Evolutionary conservation across 768 basidiomycete species (phyloP).

Genomic region (Mycena chlorophos): DNA sequence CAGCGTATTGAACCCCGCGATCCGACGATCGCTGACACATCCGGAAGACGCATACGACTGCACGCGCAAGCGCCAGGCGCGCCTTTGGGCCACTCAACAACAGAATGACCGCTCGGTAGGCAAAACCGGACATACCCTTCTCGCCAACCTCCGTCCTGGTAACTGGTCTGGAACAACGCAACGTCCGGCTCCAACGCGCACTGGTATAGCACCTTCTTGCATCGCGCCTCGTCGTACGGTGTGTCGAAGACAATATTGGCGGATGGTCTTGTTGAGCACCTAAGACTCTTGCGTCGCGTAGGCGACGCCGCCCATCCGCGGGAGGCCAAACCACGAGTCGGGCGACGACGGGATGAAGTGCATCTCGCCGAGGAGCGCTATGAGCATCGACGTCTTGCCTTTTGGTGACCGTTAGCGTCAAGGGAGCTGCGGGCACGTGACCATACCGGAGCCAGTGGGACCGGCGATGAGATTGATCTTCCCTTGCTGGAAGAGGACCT

Average conservation of each 20-base stretch:
- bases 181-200: no score
- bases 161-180: no score
- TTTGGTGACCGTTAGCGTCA: neutral
- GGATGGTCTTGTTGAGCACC: conserved; percentile 80
- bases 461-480: conserved; percentile 60
- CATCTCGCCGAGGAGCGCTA: conserved; percentile 69
- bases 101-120: no score
- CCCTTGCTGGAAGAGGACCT: conserved; percentile 53
- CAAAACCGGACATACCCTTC: no score
- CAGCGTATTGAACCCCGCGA: no score
- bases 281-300: conserved; percentile 85
- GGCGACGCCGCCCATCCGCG: conserved; percentile 66
- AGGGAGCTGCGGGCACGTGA: conserved; percentile 20
- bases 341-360: conserved; percentile 54
- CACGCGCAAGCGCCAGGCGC: no score
- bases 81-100: no score
- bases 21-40: no score
- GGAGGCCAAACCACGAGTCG: conserved; percentile 68
- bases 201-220: conserved; percentile 74
- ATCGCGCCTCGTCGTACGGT: conserved; percentile 75
- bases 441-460: conserved; percentile 45
- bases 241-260: conserved; percentile 80
- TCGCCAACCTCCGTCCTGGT: no score
- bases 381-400: conserved; percentile 65
- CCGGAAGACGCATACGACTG: no score